A percentile compares a stretch with the other conserved stretches of the same genome.
These are phyloP conservation scores for Dryas drummondii DNA, from an alignment of 306 rosid genomes.

Conservation along the genomic window DNA sequence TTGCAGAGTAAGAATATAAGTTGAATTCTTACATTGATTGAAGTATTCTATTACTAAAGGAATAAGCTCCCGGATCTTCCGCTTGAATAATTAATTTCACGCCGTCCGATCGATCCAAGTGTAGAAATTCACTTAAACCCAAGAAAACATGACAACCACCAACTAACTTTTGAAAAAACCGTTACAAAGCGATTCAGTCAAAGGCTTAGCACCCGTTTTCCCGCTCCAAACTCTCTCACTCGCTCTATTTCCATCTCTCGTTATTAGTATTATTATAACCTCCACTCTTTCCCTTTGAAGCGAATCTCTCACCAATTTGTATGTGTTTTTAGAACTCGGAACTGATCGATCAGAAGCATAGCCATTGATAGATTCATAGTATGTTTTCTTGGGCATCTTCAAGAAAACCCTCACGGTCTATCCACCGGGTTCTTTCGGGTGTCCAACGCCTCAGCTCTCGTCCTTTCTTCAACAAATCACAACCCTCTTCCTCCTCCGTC, in stretches of 20 bases:
- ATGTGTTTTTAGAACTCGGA: not conserved
- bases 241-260: not conserved
- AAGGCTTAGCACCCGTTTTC: conserved; percentile 29
- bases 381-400: conserved; percentile 55
- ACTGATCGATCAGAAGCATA: not conserved
- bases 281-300: not conserved
- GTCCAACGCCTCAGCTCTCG: conserved; percentile 30
- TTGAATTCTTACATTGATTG: too few relatives aligned
- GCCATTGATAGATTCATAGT: conserved; percentile 23
- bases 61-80: too few relatives aligned
- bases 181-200: conserved; percentile 42
- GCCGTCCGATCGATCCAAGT: not conserved
- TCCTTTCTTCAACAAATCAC: conserved; percentile 35
- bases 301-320: not conserved
- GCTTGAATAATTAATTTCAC: not conserved
- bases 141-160: not conserved
- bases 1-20: too few relatives aligned
- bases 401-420: conserved; percentile 26
- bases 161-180: conserved; percentile 35
- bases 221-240: conserved; percentile 19
- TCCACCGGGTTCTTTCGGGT: not conserved
- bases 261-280: not conserved
- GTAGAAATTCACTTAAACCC: not conserved
- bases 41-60: too few relatives aligned
- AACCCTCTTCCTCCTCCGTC: conserved; percentile 22